Conservation (phyloP, 179 eudicot species). For the Camellia oleifera region DNA sequence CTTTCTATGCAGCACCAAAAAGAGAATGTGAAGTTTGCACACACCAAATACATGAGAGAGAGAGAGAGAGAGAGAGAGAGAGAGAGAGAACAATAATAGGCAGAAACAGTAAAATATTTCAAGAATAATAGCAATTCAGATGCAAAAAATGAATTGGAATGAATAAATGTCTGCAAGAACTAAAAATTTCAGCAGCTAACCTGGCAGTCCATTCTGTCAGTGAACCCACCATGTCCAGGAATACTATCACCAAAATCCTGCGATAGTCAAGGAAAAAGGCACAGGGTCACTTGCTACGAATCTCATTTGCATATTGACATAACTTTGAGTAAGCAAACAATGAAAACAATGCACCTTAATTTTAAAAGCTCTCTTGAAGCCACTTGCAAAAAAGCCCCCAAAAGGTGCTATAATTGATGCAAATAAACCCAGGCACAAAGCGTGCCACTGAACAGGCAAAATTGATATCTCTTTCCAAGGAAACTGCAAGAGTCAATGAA, state of each 20-base stretch:
- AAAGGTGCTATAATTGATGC: constrained; percentile 89
- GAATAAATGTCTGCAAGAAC: not conserved
- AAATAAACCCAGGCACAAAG: constrained; percentile 66
- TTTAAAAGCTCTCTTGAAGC: constrained; percentile 84
- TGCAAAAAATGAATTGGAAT: not conserved
- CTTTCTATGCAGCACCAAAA: no score
- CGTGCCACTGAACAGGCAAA: constrained; percentile 86
- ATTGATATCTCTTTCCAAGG: constrained; percentile 63
- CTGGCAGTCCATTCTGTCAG: constrained; percentile 96
- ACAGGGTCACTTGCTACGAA: not conserved
- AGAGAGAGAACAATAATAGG: not conserved
- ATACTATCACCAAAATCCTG: constrained; percentile 93
- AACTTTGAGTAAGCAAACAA: not conserved
- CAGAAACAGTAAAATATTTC: not conserved
- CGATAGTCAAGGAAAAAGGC: not conserved
- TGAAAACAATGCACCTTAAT: constrained; percentile 51
- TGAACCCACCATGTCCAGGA: constrained; percentile 90
- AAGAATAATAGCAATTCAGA: not conserved
- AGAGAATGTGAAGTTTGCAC: no score
- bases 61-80: no score
- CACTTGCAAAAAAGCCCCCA: constrained; percentile 89
- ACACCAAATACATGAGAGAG: not conserved
- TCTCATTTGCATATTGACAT: not conserved
- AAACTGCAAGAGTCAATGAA: constrained; percentile 37
- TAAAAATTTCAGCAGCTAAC: constrained; percentile 23